Conservation (phyloP, 192 early-diverging fungal genomes). For the Coemansia brasiliensis region DNA sequence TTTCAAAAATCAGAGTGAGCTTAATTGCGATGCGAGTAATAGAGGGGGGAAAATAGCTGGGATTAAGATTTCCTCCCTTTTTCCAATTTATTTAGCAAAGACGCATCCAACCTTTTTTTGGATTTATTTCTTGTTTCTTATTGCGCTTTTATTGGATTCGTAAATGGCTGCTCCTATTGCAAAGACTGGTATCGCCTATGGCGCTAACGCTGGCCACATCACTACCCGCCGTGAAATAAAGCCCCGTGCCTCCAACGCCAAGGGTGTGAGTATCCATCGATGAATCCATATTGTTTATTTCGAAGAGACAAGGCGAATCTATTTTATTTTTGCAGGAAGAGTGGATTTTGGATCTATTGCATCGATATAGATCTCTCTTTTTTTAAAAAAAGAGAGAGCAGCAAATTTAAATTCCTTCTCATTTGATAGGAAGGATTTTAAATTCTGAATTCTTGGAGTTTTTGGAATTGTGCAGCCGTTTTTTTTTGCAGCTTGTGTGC, state of each 20-base stretch:
- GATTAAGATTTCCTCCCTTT: slow-evolving; percentile 7
- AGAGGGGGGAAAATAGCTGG: no score
- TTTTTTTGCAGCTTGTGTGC: no score
- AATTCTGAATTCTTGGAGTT: no score
- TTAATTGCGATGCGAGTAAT: no score
- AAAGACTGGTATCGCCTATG: slow-evolving; percentile 85
- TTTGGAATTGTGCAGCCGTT: no score
- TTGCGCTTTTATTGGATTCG: slow-evolving; percentile 7
- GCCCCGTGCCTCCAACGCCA: slow-evolving; percentile 32
- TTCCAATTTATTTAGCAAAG: slow-evolving; percentile 9
- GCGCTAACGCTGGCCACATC: slow-evolving; percentile 93
- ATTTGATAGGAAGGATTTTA: no score
- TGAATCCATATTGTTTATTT: not conserved
- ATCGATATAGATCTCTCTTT: no score
- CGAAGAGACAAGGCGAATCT: not conserved
- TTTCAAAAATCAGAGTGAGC: no score
- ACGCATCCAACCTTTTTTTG: slow-evolving; percentile 14
- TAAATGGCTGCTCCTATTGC: slow-evolving; percentile 62
- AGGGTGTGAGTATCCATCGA: slow-evolving; percentile 39
- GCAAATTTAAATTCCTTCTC: no score
- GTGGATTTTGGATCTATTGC: no score
- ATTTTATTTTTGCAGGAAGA: no score
- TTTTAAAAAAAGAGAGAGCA: no score
- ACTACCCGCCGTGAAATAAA: slow-evolving; percentile 62
- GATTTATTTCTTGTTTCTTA: slow-evolving; percentile 1